Conservation (phyloP, 23 red algal species). For the Gracilaria gracilis region DNA sequence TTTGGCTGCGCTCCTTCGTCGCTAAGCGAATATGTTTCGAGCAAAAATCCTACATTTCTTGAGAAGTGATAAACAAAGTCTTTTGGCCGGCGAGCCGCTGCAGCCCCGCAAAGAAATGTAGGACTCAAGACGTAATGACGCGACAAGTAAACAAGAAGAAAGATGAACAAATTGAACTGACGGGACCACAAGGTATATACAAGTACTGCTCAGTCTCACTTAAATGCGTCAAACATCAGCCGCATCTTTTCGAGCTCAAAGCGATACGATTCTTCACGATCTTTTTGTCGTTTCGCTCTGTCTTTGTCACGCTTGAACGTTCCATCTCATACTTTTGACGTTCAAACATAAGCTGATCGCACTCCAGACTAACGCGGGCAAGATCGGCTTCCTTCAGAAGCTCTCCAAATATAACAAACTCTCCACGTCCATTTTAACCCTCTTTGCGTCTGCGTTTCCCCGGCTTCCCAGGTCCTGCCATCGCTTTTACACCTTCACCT, state of each 20-base stretch:
- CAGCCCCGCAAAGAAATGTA: neutral
- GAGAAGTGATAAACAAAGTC: slow-evolving; percentile 45
- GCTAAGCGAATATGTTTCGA: neutral
- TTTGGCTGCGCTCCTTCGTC: too few species aligned
- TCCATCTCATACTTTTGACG: slow-evolving; percentile 13
- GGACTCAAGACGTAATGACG: neutral
- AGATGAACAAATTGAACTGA: too few species aligned
- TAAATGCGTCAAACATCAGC: neutral
- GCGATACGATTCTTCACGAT: neutral
- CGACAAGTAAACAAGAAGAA: too few species aligned
- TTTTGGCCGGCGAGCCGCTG: neutral
- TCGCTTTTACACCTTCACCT: too few species aligned
- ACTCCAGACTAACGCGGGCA: neutral
- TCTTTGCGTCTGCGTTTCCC: too few species aligned
- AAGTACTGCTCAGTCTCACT: neutral
- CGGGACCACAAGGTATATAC: too few species aligned
- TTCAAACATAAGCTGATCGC: neutral
- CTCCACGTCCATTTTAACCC: too few species aligned
- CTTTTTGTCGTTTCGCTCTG: neutral
- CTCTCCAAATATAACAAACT: neutral
- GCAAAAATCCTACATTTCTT: neutral
- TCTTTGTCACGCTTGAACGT: slow-evolving; percentile 34
- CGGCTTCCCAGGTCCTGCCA: too few species aligned
- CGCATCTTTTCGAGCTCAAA: slow-evolving; percentile 14
- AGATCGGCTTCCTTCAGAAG: slow-evolving; percentile 31